A percentile compares a stretch with the other conserved stretches of the same genome.
Evolutionary conservation across 495 filamentous ascomycete species (phyloP).

Genomic region (Xylona heveae): DNA sequence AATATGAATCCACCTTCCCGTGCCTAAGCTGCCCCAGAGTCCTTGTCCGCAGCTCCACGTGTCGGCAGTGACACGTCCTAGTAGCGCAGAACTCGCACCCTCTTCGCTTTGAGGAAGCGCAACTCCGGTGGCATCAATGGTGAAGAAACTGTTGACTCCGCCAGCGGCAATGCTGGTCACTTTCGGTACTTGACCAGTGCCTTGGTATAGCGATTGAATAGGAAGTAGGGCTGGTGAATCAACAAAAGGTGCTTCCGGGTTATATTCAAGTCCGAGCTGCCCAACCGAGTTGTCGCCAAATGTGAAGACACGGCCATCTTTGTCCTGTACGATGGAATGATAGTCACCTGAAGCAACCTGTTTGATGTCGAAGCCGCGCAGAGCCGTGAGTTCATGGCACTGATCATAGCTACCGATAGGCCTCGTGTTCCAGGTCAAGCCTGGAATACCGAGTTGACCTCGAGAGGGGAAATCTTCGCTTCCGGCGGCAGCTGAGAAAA

Average conservation of each 20-base stretch:
- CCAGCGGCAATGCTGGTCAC: constrained; percentile 66
- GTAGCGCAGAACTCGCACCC: no score
- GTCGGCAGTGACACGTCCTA: constrained; percentile 41
- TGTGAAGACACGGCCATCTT: constrained; percentile 52
- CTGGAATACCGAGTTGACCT: constrained; percentile 74
- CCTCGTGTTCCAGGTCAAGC: constrained; percentile 55
- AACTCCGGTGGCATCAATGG: constrained; percentile 48
- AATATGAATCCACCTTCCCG: constrained; percentile 74
- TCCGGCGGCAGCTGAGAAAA: constrained; percentile 67
- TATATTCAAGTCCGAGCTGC: constrained; percentile 59
- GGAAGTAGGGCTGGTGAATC: constrained; percentile 51
- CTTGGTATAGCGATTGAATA: constrained; percentile 46
- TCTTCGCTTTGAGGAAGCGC: constrained; percentile 25
- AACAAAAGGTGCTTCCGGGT: constrained; percentile 32
- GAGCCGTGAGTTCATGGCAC: constrained; percentile 49
- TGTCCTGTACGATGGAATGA: constrained; percentile 61
- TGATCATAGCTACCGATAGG: constrained; percentile 61
- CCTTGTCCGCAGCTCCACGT: constrained; percentile 74
- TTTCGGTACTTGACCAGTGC: constrained; percentile 30
- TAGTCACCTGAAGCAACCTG: constrained; percentile 69
- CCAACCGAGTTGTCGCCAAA: constrained; percentile 84
- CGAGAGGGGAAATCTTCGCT: constrained; percentile 54
- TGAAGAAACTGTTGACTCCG: constrained; percentile 69
- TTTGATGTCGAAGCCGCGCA: constrained; percentile 39
- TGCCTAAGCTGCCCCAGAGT: constrained; percentile 65